Percentiles rank a stretch among this genome's conserved stretches.
Conservation (phyloP, 2,329 filamentous ascomycete species). For the Fusarium devonianum region DNA sequence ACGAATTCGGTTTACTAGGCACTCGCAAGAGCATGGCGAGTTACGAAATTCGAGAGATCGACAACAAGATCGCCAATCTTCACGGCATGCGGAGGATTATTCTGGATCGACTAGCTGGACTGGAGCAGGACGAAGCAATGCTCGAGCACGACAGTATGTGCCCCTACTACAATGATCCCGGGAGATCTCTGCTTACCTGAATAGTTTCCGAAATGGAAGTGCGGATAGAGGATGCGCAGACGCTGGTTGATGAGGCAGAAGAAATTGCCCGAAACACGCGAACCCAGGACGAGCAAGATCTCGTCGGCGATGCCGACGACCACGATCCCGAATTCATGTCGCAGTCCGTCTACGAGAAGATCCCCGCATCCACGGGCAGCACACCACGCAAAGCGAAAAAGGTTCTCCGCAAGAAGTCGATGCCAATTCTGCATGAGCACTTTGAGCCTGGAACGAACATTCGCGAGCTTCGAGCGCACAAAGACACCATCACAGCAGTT, state of each 20-base stretch:
- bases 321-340: constrained; percentile 81
- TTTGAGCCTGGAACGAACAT: constrained; percentile 90
- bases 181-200: constrained; percentile 43
- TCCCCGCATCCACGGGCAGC: constrained; percentile 65
- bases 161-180: neutral
- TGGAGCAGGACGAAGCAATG: constrained; percentile 90
- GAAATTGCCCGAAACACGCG: constrained; percentile 60
- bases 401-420: constrained; percentile 76
- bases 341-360: constrained; percentile 94
- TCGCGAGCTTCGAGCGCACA: constrained; percentile 86
- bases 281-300: constrained; percentile 61
- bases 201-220: constrained; percentile 69
- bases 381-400: constrained; percentile 59
- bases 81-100: constrained; percentile 93
- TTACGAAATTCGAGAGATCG: constrained; percentile 93
- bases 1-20: constrained; percentile 87
- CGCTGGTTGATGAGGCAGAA: constrained; percentile 65
- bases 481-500: constrained; percentile 84
- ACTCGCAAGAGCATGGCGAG: constrained; percentile 98
- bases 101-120: constrained; percentile 80
- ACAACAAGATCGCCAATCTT: constrained; percentile 94
- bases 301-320: constrained; percentile 59
- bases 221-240: constrained; percentile 67
- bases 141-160: constrained; percentile 85
- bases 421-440: constrained; percentile 95